Conservation (phyloP, 2,329 filamentous ascomycete genomes). For the Trichothecium roseum region DNA sequence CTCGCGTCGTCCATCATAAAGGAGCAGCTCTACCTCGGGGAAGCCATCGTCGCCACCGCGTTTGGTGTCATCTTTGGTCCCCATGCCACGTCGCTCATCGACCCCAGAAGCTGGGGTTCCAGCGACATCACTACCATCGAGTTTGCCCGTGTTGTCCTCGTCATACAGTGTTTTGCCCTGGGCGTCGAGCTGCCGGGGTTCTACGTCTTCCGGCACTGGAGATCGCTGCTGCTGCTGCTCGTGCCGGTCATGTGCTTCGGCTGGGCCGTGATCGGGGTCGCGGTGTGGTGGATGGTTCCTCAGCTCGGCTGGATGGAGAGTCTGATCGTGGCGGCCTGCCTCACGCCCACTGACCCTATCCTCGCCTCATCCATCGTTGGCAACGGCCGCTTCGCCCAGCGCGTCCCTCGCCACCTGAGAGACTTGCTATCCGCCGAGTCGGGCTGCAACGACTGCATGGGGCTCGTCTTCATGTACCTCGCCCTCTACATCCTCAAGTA, state of each 20-base stretch:
- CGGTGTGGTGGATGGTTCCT: slow-evolving; percentile 85
- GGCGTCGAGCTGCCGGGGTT: slow-evolving; percentile 83
- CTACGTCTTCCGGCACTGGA: slow-evolving; percentile 98
- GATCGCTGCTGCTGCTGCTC: slow-evolving; percentile 76
- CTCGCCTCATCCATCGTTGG: slow-evolving; percentile 95
- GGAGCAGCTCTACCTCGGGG: slow-evolving; percentile 95
- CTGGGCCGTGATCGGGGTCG: slow-evolving; percentile 84
- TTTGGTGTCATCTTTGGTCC: slow-evolving; percentile 49
- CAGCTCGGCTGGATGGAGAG: slow-evolving; percentile 81
- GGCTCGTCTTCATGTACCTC: slow-evolving; percentile 94
- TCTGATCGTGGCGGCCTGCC: slow-evolving; percentile 78
- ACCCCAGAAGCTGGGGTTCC: slow-evolving; percentile 68
- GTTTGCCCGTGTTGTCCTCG: slow-evolving; percentile 79
- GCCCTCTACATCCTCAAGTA: slow-evolving; percentile 84
- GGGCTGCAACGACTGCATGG: slow-evolving; percentile 99
- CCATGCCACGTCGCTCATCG: slow-evolving; percentile 69
- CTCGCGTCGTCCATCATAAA: slow-evolving; percentile 96
- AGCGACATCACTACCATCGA: slow-evolving; percentile 81
- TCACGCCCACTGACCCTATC: slow-evolving; percentile 95
- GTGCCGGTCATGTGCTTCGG: slow-evolving; percentile 96
- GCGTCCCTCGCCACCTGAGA: slow-evolving; percentile 92
- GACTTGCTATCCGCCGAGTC: slow-evolving; percentile 93
- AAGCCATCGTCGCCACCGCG: slow-evolving; percentile 86
- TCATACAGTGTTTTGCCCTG: slow-evolving; percentile 87
- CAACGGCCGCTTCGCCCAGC: slow-evolving; percentile 97